phyloP scores from a whole-genome alignment of 148 eudicot species.

The Drosera capensis region DNA sequence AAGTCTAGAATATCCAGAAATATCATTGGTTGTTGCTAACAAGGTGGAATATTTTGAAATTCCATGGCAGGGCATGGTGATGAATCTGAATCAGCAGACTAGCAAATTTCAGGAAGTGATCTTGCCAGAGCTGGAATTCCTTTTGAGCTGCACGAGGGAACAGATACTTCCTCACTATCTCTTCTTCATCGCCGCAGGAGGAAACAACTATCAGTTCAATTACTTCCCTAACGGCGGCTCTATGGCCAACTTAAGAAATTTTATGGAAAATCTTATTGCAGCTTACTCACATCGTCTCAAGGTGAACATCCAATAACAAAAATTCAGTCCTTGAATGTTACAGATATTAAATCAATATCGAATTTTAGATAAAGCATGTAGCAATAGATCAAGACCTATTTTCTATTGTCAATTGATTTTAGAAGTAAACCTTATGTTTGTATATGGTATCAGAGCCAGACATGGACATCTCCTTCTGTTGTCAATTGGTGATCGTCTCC shows the following conservation, averaged over 20 bases:
- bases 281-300: slow-evolving; percentile 14
- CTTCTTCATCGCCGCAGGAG: slow-evolving; percentile 20
- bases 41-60: no score
- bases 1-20: no score
- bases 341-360: neutral
- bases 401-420: no score
- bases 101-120: slow-evolving; percentile 12
- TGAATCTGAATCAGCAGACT: slow-evolving; percentile 14
- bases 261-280: slow-evolving; percentile 12
- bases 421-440: no score
- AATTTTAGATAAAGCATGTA: no score
- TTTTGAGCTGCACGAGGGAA: neutral
- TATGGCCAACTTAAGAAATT: slow-evolving; percentile 6
- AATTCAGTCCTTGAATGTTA: neutral
- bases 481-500: no score
- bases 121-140: slow-evolving; percentile 14
- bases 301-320: no score
- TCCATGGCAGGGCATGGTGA: slow-evolving; percentile 10
- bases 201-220: slow-evolving; percentile 17
- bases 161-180: slow-evolving; percentile 11
- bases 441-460: no score
- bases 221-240: slow-evolving; percentile 6
- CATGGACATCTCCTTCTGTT: no score
- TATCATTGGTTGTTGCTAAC: no score
- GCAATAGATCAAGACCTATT: no score